A percentile compares a stretch with the other conserved stretches of the same genome.
Evolutionary conservation across 169 alveolate genomes (phyloP).

Genomic region (Plasmodium berghei): DNA sequence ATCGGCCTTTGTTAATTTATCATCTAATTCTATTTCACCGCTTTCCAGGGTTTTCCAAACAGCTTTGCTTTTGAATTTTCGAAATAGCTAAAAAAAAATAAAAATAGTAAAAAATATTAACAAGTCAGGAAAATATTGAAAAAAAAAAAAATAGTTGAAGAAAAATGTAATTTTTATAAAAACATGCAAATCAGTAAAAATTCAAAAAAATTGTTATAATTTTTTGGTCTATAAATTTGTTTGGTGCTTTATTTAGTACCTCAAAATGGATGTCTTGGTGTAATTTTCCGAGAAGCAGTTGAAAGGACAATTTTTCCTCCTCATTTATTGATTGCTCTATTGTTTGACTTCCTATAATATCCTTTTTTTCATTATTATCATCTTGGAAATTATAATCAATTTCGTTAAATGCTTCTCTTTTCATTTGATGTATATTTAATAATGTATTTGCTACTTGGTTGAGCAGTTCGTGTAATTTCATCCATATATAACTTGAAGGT

Average conservation of each 20-base stretch:
- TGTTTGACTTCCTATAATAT: background rate
- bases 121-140: background rate
- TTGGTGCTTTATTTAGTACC: slow-evolving; percentile 14
- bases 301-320: slow-evolving; percentile 70
- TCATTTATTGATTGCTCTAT: slow-evolving; percentile 41
- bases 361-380: slow-evolving; percentile 10
- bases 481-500: slow-evolving; percentile 70
- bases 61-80: slow-evolving; percentile 84
- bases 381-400: background rate
- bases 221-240: too few species aligned
- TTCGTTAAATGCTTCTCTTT: slow-evolving; percentile 9
- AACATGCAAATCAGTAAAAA: background rate
- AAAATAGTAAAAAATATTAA: background rate
- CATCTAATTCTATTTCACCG: slow-evolving; percentile 87
- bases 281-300: slow-evolving; percentile 40
- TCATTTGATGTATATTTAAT: slow-evolving; percentile 32
- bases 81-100: slow-evolving; percentile 69
- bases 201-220: background rate
- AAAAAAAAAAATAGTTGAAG: background rate
- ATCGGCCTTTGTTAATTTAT: slow-evolving; percentile 83
- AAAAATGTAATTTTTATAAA: background rate
- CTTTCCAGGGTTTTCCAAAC: slow-evolving; percentile 85
- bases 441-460: slow-evolving; percentile 30
- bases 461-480: slow-evolving; percentile 57
- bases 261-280: slow-evolving; percentile 64